Percentiles rank a stretch among this genome's conserved stretches.
phyloP scores from a whole-genome alignment of 805 yeast genomes.

The Cyberlindnera galapagoensis region DNA sequence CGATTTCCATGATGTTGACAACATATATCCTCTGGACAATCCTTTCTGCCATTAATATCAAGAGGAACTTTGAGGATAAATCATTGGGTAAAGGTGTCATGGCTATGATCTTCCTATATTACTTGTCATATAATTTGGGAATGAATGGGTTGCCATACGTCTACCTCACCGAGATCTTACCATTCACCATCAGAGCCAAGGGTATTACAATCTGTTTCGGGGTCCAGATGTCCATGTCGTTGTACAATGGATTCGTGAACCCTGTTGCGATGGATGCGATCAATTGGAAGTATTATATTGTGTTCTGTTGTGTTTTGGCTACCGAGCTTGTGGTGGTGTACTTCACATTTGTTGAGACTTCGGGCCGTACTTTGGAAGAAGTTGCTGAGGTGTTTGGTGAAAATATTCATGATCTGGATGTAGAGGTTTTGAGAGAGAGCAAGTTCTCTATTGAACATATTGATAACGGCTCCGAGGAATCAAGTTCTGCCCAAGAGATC shows the following conservation, averaged over 20 bases:
- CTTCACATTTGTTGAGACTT: slow-evolving; percentile 31
- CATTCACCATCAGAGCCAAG: slow-evolving; percentile 28
- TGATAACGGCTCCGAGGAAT: slow-evolving; percentile 9
- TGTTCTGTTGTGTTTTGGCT: slow-evolving; percentile 26
- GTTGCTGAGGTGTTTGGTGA: slow-evolving; percentile 30
- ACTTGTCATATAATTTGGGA: slow-evolving; percentile 35
- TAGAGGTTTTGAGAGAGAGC: slow-evolving; percentile 7
- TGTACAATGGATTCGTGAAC: slow-evolving; percentile 30
- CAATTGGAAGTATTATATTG: slow-evolving; percentile 31
- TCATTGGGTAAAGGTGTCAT: slow-evolving; percentile 37
- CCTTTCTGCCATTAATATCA: slow-evolving; percentile 39
- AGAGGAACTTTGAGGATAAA: slow-evolving; percentile 34
- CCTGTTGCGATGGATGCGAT: slow-evolving; percentile 32
- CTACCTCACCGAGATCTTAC: slow-evolving; percentile 37
- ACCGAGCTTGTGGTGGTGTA: slow-evolving; percentile 26
- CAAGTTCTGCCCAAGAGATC: too few species aligned
- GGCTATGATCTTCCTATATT: slow-evolving; percentile 44
- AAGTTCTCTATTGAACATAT: slow-evolving; percentile 14
- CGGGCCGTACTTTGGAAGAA: slow-evolving; percentile 33
- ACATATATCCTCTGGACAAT: slow-evolving; percentile 37
- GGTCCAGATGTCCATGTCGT: slow-evolving; percentile 19
- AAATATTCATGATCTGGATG: slow-evolving; percentile 9
- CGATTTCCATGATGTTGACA: slow-evolving; percentile 30
- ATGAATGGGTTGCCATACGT: slow-evolving; percentile 39
- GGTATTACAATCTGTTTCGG: slow-evolving; percentile 21